phyloP scores from a whole-genome alignment of 2,329 filamentous ascomycete genomes.

The Diaporthe ilicicola region DNA sequence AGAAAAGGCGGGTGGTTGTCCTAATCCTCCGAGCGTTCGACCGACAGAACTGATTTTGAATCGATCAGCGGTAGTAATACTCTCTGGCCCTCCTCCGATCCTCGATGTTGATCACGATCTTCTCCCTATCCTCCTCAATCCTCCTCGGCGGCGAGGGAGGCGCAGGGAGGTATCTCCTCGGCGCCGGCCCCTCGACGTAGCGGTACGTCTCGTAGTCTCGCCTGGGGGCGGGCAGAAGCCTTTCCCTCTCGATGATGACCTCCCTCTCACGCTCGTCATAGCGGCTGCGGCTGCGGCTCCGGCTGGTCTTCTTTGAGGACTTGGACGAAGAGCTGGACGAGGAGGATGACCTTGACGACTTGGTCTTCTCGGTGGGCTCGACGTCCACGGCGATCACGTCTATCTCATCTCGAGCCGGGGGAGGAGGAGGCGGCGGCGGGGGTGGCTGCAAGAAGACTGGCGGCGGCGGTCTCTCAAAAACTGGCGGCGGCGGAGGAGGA shows the following conservation, averaged over 20 bases:
- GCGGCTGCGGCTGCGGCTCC: slow-evolving; percentile 34
- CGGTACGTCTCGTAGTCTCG: slow-evolving; percentile 59
- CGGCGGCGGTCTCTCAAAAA: slow-evolving; percentile 31
- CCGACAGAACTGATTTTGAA: no score
- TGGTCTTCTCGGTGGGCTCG: slow-evolving; percentile 35
- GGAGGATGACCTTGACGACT: slow-evolving; percentile 22
- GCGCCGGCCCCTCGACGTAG: slow-evolving; percentile 57
- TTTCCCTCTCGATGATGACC: slow-evolving; percentile 62
- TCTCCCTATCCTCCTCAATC: slow-evolving; percentile 43
- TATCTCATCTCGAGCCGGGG: slow-evolving; percentile 38
- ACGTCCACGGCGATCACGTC: slow-evolving; percentile 42
- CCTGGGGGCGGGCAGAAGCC: slow-evolving; percentile 52
- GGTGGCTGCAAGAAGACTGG: slow-evolving; percentile 34
- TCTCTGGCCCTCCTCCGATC: slow-evolving; percentile 45
- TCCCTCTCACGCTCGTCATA: slow-evolving; percentile 46
- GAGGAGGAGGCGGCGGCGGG: slow-evolving; percentile 36
- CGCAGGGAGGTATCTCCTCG: slow-evolving; percentile 47
- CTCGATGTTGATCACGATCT: slow-evolving; percentile 43
- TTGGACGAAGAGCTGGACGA: slow-evolving; percentile 26
- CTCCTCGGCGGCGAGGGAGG: slow-evolving; percentile 43
- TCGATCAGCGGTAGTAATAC: slow-evolving; percentile 39
- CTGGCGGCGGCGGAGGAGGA: slow-evolving; percentile 36
- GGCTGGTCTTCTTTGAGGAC: slow-evolving; percentile 34
- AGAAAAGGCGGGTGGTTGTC: not conserved
- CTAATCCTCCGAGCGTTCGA: not conserved